These are phyloP conservation scores for Casaregolazyma suthepensis DNA, from an alignment of 1,139 yeast species.

Conservation along the genomic window DNA sequence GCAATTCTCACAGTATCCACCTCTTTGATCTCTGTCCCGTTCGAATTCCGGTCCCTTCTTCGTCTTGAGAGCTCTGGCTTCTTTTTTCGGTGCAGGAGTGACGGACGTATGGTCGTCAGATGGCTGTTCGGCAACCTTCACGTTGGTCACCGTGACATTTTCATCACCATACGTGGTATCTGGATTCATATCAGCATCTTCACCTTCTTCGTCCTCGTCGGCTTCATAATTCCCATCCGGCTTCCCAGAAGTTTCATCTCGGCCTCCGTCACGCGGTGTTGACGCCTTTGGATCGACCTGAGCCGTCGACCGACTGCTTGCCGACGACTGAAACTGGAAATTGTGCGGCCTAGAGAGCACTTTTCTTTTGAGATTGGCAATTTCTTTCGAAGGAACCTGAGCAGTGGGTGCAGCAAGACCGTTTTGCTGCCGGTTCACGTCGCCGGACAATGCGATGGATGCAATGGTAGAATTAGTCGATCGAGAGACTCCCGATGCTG, in stretches of 20 bases:
- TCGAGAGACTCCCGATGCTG: constrained; percentile 62
- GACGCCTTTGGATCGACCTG: background rate
- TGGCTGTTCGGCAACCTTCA: background rate
- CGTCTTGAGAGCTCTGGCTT: background rate
- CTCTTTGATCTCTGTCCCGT: constrained; percentile 20
- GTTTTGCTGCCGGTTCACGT: constrained; percentile 45
- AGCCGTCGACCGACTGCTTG: constrained; percentile 10
- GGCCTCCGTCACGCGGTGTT: background rate
- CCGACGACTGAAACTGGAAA: constrained; percentile 4
- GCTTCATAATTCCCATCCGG: background rate
- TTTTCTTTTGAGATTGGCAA: constrained; percentile 53
- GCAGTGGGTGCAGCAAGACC: constrained; percentile 68
- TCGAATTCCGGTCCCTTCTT: constrained; percentile 1
- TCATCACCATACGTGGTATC: background rate
- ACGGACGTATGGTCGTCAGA: background rate
- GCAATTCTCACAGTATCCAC: constrained; percentile 73
- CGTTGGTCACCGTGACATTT: background rate
- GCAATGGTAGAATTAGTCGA: constrained; percentile 51
- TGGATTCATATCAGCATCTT: constrained; percentile 4
- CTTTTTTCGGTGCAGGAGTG: background rate
- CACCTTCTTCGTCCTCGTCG: constrained; percentile 19
- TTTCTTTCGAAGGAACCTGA: constrained; percentile 60
- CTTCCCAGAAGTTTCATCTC: constrained; percentile 6
- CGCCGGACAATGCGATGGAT: constrained; percentile 30
- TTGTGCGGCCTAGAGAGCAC: constrained; percentile 24